These are phyloP conservation scores for Mycosphaerella sp. DNA, from an alignment of 2,329 filamentous ascomycete species.

Conservation along the genomic window DNA sequence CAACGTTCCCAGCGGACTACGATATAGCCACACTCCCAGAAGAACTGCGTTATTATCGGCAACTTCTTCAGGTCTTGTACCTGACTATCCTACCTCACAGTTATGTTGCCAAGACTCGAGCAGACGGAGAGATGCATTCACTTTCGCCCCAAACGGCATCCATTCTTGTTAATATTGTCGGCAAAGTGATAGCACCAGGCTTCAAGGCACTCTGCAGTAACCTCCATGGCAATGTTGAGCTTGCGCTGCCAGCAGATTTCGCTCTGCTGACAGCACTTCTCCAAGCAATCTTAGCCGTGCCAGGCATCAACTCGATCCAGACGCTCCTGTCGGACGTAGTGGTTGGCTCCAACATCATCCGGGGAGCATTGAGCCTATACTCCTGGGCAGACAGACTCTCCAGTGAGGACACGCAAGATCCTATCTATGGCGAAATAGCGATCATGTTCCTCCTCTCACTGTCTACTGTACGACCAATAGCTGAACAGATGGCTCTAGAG, in stretches of 20 bases:
- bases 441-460: constrained; percentile 83
- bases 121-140: constrained; percentile 14
- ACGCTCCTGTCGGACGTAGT: constrained; percentile 43
- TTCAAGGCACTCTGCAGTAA: constrained; percentile 75
- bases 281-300: constrained; percentile 73
- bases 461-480: constrained; percentile 70
- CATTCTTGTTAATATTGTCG: constrained; percentile 70
- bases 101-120: constrained; percentile 16
- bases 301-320: constrained; percentile 56
- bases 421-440: constrained; percentile 88
- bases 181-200: constrained; percentile 70
- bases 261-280: constrained; percentile 81
- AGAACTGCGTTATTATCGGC: constrained; percentile 68
- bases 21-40: constrained; percentile 52
- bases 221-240: constrained; percentile 55
- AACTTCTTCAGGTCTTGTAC: constrained; percentile 76
- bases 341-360: constrained; percentile 59
- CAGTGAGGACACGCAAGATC: constrained; percentile 66
- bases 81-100: constrained; percentile 65
- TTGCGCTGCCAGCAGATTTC: constrained; percentile 63
- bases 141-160: constrained; percentile 40
- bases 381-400: constrained; percentile 87
- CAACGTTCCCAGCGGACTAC: constrained; percentile 50
- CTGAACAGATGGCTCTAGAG: constrained; percentile 84
- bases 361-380: constrained; percentile 79